These are phyloP conservation scores for Coprinopsis marcescibilis DNA, from an alignment of 768 basidiomycete species.

Conservation along the genomic window DNA sequence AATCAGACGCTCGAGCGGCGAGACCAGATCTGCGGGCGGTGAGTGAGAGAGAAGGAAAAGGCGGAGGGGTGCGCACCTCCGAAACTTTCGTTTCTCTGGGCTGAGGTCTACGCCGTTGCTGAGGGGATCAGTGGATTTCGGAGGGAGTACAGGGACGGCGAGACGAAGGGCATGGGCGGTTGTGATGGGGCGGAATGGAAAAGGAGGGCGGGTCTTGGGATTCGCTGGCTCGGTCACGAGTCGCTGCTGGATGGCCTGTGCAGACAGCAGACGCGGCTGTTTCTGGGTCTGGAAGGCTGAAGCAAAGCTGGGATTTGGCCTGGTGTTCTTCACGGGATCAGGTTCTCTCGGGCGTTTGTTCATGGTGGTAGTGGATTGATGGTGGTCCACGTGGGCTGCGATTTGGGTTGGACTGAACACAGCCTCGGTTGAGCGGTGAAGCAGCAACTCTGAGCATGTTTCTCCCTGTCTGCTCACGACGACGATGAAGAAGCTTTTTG, in stretches of 20 bases:
- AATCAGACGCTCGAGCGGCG: neutral
- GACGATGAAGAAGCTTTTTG: conserved; percentile 58
- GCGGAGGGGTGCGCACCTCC: neutral
- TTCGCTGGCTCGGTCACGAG: neutral
- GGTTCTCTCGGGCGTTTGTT: neutral
- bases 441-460: neutral
- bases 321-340: neutral
- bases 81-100: neutral
- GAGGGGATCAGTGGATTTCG: neutral
- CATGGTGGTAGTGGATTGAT: neutral
- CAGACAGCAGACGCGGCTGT: neutral
- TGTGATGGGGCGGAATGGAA: neutral
- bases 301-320: neutral
- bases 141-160: neutral
- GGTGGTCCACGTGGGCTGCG: conserved; percentile 15
- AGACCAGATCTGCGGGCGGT: neutral
- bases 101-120: neutral
- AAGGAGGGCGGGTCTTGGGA: neutral
- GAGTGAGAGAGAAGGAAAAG: neutral
- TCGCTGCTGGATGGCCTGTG: neutral
- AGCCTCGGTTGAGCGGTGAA: conserved; percentile 1
- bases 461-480: neutral
- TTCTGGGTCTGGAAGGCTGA: neutral
- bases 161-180: neutral
- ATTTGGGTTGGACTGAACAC: neutral